These are phyloP conservation scores for Cephaloascus fragrans DNA, from an alignment of 805 yeast genomes.

Conservation along the genomic window DNA sequence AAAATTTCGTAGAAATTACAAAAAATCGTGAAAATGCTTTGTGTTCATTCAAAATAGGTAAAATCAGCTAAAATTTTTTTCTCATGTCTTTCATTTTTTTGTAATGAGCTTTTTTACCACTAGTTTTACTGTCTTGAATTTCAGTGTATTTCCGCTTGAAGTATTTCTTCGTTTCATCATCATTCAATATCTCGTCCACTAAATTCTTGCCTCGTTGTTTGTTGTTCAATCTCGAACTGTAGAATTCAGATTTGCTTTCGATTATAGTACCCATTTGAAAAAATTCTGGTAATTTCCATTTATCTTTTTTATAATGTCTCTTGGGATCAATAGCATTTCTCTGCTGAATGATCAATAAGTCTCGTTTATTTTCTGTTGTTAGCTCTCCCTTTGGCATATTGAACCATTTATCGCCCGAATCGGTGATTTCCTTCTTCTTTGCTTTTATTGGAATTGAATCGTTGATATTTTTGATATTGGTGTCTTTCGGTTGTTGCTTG, in stretches of 20 bases:
- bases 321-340: slow-evolving; percentile 92
- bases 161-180: slow-evolving; percentile 57
- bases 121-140: slow-evolving; percentile 52
- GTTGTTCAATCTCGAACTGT: slow-evolving; percentile 52
- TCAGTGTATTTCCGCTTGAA: slow-evolving; percentile 79
- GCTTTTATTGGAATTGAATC: slow-evolving; percentile 30
- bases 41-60: too few species aligned
- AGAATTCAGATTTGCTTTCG: slow-evolving; percentile 75
- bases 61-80: slow-evolving; percentile 37
- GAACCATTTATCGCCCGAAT: slow-evolving; percentile 67
- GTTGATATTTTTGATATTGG: slow-evolving; percentile 25
- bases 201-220: slow-evolving; percentile 70
- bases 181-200: slow-evolving; percentile 75
- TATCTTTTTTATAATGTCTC: slow-evolving; percentile 85
- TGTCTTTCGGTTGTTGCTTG: too few species aligned
- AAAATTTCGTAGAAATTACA: too few species aligned
- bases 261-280: slow-evolving; percentile 87
- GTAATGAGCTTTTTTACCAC: slow-evolving; percentile 62
- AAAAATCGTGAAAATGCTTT: too few species aligned
- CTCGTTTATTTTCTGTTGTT: slow-evolving; percentile 65
- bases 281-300: slow-evolving; percentile 65
- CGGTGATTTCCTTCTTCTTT: slow-evolving; percentile 10
- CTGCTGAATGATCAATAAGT: slow-evolving; percentile 68
- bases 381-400: slow-evolving; percentile 67
- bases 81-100: slow-evolving; percentile 57